Evolutionary conservation across 116 monocot genomes (phyloP).

Genomic region (Zostera marina): DNA sequence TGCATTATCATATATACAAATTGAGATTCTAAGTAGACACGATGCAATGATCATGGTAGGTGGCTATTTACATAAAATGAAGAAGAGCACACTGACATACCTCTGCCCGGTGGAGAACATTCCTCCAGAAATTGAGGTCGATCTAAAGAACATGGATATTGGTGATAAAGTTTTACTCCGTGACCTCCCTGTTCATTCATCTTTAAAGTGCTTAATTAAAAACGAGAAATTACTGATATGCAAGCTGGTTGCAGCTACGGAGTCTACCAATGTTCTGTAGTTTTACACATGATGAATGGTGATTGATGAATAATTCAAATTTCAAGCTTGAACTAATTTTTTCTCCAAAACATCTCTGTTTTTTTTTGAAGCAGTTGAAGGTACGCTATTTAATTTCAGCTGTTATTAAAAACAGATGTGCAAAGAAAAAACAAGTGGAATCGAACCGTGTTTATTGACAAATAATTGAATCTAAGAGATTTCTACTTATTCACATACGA

Average conservation of each 20-base stretch:
- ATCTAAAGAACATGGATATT: slow-evolving; percentile 53
- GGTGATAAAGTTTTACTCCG: slow-evolving; percentile 41
- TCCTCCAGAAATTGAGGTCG: slow-evolving; percentile 70
- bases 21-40: too few relatives aligned
- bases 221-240: slow-evolving; percentile 45
- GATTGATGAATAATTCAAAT: too few relatives aligned
- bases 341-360: too few relatives aligned
- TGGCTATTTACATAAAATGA: slow-evolving; percentile 70
- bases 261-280: slow-evolving; percentile 2
- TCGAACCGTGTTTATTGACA: too few relatives aligned
- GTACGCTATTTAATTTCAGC: too few relatives aligned
- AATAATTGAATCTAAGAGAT: too few relatives aligned
- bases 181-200: slow-evolving; percentile 50
- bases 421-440: neutral
- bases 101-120: slow-evolving; percentile 62
- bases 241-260: slow-evolving; percentile 34
- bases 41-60: too few relatives aligned
- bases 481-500: neutral
- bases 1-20: too few relatives aligned
- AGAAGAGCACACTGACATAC: slow-evolving; percentile 44
- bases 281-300: too few relatives aligned
- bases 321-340: too few relatives aligned
- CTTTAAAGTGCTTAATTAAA: slow-evolving; percentile 51
- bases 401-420: neutral
- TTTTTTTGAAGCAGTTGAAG: too few relatives aligned